A percentile compares a stretch with the other conserved stretches of the same genome.
phyloP scores from a whole-genome alignment of 73 alveolate species.

The Blepharisma japonicum region DNA sequence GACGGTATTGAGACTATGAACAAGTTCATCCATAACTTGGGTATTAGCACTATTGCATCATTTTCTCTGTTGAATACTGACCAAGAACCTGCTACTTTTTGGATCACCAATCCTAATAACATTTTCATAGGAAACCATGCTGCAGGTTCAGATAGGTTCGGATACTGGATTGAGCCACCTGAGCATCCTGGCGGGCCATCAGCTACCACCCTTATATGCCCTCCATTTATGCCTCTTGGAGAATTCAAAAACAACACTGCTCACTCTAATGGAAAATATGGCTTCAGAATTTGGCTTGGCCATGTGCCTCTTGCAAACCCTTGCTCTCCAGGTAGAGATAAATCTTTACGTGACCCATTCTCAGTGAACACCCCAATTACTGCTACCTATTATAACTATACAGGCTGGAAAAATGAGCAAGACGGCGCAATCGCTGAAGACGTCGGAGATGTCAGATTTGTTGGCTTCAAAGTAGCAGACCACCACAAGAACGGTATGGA shows the following conservation, averaged over 20 bases:
- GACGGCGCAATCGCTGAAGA: constrained; percentile 56
- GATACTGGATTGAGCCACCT: constrained; percentile 79
- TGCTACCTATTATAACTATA: constrained; percentile 42
- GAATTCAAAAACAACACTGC: constrained; percentile 75
- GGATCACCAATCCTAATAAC: constrained; percentile 84
- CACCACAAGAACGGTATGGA: constrained; percentile 53
- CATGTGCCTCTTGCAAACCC: not conserved
- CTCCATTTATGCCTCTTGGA: constrained; percentile 61
- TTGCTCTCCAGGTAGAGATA: not conserved
- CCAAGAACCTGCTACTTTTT: constrained; percentile 79
- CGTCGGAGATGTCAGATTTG: constrained; percentile 52
- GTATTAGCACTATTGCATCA: constrained; percentile 42
- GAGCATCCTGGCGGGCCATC: constrained; percentile 75
- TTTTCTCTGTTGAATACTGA: constrained; percentile 71
- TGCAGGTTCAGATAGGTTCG: constrained; percentile 81
- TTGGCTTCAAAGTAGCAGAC: constrained; percentile 48
- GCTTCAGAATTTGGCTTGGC: constrained; percentile 2
- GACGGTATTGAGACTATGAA: constrained; percentile 79
- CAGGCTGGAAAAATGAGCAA: constrained; percentile 44
- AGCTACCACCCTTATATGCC: constrained; percentile 63
- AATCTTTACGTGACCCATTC: not conserved
- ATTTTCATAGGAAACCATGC: constrained; percentile 65
- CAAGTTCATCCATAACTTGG: constrained; percentile 60
- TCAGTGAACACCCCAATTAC: constrained; percentile 37
- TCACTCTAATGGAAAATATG: constrained; percentile 41